A percentile compares a stretch with the other conserved stretches of the same genome.
Evolutionary conservation across 2,329 filamentous ascomycete genomes (phyloP).

Genomic region (Zelopaecilomyces penicillatus): DNA sequence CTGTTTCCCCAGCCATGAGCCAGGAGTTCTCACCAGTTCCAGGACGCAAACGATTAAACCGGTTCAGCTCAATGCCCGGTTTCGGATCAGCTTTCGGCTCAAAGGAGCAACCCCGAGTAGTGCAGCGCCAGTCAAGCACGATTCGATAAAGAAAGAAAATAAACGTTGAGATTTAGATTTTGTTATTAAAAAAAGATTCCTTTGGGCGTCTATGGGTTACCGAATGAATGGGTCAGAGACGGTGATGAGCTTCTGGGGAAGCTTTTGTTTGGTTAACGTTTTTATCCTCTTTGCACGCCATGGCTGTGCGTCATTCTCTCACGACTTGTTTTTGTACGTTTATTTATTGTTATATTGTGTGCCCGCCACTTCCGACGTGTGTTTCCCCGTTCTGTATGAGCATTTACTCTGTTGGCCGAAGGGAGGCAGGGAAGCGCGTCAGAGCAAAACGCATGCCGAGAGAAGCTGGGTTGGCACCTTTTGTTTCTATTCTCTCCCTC

Average conservation of each 20-base stretch:
- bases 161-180: not conserved
- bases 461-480: too few species aligned
- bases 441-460: too few species aligned
- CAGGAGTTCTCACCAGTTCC: slow-evolving; percentile 19
- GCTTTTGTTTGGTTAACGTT: slow-evolving; percentile 4
- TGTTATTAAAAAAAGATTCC: slow-evolving; percentile 9
- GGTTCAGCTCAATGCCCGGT: slow-evolving; percentile 48
- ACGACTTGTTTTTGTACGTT: too few species aligned
- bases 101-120: slow-evolving; percentile 25
- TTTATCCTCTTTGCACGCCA: too few species aligned
- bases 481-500: too few species aligned
- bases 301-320: too few species aligned
- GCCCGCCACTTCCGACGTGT: too few species aligned
- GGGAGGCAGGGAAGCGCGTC: too few species aligned
- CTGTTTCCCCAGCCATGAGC: slow-evolving; percentile 18
- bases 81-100: slow-evolving; percentile 33
- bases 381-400: not conserved
- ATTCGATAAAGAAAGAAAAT: slow-evolving; percentile 20
- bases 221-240: slow-evolving; percentile 13
- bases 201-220: slow-evolving; percentile 16
- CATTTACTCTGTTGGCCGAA: not conserved
- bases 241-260: not conserved
- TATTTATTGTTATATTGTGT: too few species aligned
- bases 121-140: slow-evolving; percentile 36
- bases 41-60: slow-evolving; percentile 43